phyloP scores from a whole-genome alignment of 1,139 yeast genomes.

The Yamadazyma dushanensis region DNA sequence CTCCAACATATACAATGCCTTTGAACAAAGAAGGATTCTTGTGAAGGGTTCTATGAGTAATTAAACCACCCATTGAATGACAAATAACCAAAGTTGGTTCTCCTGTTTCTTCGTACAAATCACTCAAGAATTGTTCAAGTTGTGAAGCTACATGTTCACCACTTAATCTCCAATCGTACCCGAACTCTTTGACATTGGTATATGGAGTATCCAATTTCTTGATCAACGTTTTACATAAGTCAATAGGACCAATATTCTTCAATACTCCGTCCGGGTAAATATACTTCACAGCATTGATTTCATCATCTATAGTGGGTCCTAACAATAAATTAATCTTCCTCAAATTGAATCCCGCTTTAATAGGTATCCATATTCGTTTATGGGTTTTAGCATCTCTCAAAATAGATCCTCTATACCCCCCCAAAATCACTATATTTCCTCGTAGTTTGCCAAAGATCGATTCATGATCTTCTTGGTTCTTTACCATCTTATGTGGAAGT shows the following conservation, averaged over 20 bases:
- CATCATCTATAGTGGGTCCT: constrained; percentile 73
- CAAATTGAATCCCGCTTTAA: constrained; percentile 80
- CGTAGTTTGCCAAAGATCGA: constrained; percentile 46
- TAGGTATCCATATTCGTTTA: constrained; percentile 81
- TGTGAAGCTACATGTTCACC: constrained; percentile 51
- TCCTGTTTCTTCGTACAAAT: constrained; percentile 40
- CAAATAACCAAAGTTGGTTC: constrained; percentile 72
- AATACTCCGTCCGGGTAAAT: constrained; percentile 77
- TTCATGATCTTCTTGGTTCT: constrained; percentile 29
- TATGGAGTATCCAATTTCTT: constrained; percentile 60
- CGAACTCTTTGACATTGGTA: constrained; percentile 69
- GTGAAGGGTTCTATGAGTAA: constrained; percentile 78
- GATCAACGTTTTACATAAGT: constrained; percentile 64
- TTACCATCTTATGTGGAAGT: constrained; percentile 28
- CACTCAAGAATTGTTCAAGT: constrained; percentile 46
- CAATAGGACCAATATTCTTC: constrained; percentile 85
- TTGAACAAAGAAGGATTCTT: constrained; percentile 65
- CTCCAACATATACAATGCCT: constrained; percentile 78
- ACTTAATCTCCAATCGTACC: constrained; percentile 90
- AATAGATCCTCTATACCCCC: constrained; percentile 89
- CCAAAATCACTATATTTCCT: constrained; percentile 78
- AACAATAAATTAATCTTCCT: constrained; percentile 66
- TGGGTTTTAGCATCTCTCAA: constrained; percentile 64
- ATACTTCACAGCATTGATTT: constrained; percentile 45
- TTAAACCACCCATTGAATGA: constrained; percentile 92